Base-by-base conservation (phyloP, 106 monocot genomes). In the Dactylorhiza incarnata region DNA sequence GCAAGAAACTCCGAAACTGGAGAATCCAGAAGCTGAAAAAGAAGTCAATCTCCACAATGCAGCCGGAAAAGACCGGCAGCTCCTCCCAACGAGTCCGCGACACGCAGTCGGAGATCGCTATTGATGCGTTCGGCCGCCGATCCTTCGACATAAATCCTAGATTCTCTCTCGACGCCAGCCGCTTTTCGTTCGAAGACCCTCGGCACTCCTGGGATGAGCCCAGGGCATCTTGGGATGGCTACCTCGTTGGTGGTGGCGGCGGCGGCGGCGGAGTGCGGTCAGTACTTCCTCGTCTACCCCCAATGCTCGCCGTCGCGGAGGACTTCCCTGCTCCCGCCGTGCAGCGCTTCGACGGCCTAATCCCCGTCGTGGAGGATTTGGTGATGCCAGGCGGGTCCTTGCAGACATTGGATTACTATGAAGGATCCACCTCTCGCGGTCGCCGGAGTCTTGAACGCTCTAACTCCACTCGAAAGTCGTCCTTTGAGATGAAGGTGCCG, bases 201-300 rank as follows among this genome's bases (percentile, higher is more conserved):
- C 73, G 90, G 20, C 81, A 77, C 71, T 94, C 90, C 16, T 83
- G 77, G 81, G 89, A 92, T 72, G 85, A 87, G 75, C 84, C 88
- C 0, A 79, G 90, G 25, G 93, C 90, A 5, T 94, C 88, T 0
- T 94, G 93, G 86, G 93, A 90, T 66, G 90, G 84, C 9, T 78
- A 82, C 83, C 20, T 49, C 72, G 49, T 76, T 78, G 45, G 67
- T 3, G 71, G 83, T 1, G 29, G 29, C 29, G 29, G 29, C 65
- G 65, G 65, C 23, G 65, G 65, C 11, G 26, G 65, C 65, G 65
- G 26, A 9, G 71, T 68, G 5, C 65, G 79, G 9, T 61, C 89
- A 0, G 55, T 59, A 9, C 52, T 79, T 17, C 74, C 87, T 15
- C 85, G 87, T 16, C 55, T 85, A 13, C 88, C 78, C 7, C 86